Base-by-base conservation (phyloP, 352 stramenopile species). In the Globisporangium perplexum region DNA sequence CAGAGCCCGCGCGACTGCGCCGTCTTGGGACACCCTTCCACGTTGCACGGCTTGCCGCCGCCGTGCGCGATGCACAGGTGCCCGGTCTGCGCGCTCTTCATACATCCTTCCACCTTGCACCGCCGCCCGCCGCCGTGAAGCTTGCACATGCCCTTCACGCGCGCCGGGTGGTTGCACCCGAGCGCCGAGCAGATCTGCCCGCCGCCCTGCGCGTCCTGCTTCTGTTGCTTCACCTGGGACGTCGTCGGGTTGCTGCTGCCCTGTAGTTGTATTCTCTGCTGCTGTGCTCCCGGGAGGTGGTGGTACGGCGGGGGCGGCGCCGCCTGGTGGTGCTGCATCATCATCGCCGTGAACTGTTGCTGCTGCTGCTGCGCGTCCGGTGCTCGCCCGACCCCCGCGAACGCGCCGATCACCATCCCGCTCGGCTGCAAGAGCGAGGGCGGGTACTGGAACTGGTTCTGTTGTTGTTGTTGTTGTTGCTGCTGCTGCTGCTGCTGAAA, bases 111-210 rank as follows among this genome's bases (percentile, higher is more conserved):
- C 30, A 92, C 81, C 59, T 92, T 94, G 74, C 83, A 94, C 15
- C 83, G 72, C 20, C 81, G 70, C 0, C 83, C 83, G 18, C 83
- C 83, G 18, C 83, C 83, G 49, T 94, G 83, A 10, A 90, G 55
- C 60, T 94, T 94, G 69, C 83, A 94, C 83, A 94, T 92, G 26
- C 83, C 83, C 60, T 91, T 91, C 33, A 90, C 73, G 0, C 81
- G 76, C 6, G 83, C 80, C 1, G 77, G 68, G 60, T 93, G 80
- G 64, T 83, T 89, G 66, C 83, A 93, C 17, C 83, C 83, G 18
- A 88, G 60, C 6, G 83, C 77, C 22, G 81, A 86, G 60, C 81
- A 91, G 30, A 91, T 71, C 60, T 86, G 80, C 1, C 60, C 63
- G n/a, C 63, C 68, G 10, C 74, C 68, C 24, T 74, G 68, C 3